Conservation (phyloP, 2,329 filamentous ascomycete species). For the Scortechinia acanthostroma region DNA sequence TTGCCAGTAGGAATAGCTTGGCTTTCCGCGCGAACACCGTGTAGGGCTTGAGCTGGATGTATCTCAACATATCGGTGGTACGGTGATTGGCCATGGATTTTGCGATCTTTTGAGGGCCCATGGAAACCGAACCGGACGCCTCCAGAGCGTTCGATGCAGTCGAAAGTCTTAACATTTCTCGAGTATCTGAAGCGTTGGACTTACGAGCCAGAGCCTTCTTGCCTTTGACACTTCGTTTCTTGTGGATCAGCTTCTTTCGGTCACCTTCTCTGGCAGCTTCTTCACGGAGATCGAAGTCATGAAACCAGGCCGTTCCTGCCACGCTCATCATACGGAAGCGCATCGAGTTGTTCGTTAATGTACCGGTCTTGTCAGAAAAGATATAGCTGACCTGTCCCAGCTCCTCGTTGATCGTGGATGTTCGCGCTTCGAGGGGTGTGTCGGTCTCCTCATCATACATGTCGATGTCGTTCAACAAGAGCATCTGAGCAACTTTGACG, state of each 20-base stretch:
- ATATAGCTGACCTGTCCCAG: slow-evolving; percentile 80
- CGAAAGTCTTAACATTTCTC: background rate
- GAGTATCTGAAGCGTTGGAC: background rate
- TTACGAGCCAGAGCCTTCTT: background rate
- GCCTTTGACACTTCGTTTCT: background rate
- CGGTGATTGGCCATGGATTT: background rate
- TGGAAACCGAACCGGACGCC: background rate
- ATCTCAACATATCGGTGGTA: slow-evolving; percentile 68
- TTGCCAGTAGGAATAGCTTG: slow-evolving; percentile 70
- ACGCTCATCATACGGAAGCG: slow-evolving; percentile 81
- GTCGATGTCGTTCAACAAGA: slow-evolving; percentile 72
- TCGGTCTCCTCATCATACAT: slow-evolving; percentile 80
- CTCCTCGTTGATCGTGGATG: slow-evolving; percentile 84
- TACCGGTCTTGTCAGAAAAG: slow-evolving; percentile 87
- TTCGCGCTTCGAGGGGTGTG: slow-evolving; percentile 78
- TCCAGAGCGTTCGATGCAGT: background rate
- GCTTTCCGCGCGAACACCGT: slow-evolving; percentile 72
- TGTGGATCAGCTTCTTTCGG: background rate
- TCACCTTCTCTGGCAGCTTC: background rate
- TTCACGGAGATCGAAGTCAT: slow-evolving; percentile 61
- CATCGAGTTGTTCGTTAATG: slow-evolving; percentile 84
- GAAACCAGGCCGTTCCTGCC: slow-evolving; percentile 73
- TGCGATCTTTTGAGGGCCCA: background rate
- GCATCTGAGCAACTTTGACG: slow-evolving; percentile 72
- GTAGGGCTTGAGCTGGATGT: slow-evolving; percentile 68